These are phyloP conservation scores for Pichia californica DNA, from an alignment of 805 yeast genomes.

Conservation along the genomic window DNA sequence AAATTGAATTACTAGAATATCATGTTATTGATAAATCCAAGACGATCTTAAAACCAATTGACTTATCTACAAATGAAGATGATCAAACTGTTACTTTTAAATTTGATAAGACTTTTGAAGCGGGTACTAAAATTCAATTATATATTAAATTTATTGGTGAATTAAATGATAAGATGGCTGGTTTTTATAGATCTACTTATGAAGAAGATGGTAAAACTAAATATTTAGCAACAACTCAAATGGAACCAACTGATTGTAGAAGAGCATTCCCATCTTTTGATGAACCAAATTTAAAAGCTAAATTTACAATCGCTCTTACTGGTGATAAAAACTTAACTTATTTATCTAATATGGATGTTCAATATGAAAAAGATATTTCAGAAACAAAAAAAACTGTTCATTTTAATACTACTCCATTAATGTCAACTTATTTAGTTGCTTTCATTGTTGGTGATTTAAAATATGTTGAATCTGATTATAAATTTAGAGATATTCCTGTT, in stretches of 20 bases:
- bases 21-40: slow-evolving; percentile 14
- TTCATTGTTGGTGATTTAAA: slow-evolving; percentile 55
- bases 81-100: slow-evolving; percentile 61
- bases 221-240: slow-evolving; percentile 49
- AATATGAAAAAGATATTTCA: slow-evolving; percentile 17
- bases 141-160: slow-evolving; percentile 36
- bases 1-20: slow-evolving; percentile 22
- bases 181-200: slow-evolving; percentile 48
- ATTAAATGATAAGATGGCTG: slow-evolving; percentile 51
- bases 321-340: slow-evolving; percentile 33
- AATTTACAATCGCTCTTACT: slow-evolving; percentile 41
- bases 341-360: slow-evolving; percentile 45
- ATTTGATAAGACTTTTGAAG: slow-evolving; percentile 35
- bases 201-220: slow-evolving; percentile 38
- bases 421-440: slow-evolving; percentile 53
- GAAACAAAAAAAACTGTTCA: slow-evolving; percentile 24
- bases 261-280: slow-evolving; percentile 55
- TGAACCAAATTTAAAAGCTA: slow-evolving; percentile 53
- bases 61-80: slow-evolving; percentile 35
- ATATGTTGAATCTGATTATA: slow-evolving; percentile 42
- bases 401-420: slow-evolving; percentile 44
- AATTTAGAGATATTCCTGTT: slow-evolving; percentile 43
- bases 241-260: slow-evolving; percentile 57
- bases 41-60: slow-evolving; percentile 18
- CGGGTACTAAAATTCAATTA: slow-evolving; percentile 28